phyloP scores from a whole-genome alignment of 1,284 basidiomycete genomes.

The Taiwanofungus camphoratus region DNA sequence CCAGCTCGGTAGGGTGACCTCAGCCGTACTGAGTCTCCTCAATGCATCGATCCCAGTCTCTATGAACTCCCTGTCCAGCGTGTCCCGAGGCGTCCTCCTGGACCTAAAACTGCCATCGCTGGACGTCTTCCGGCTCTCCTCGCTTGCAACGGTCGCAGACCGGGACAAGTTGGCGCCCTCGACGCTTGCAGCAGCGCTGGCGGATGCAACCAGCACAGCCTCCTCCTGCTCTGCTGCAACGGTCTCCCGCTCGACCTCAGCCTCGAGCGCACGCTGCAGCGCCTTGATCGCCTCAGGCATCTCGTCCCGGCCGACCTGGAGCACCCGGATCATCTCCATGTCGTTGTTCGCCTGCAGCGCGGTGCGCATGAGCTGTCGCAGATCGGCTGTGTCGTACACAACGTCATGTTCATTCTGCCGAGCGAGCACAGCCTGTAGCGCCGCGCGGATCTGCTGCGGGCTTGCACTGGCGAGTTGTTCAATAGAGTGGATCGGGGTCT shows the following conservation, averaged over 20 bases:
- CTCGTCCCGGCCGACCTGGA: conserved; percentile 61
- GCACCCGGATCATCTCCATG: conserved; percentile 53
- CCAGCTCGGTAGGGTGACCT: conserved; percentile 56
- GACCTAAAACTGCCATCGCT: conserved; percentile 5
- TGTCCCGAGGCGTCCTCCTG: conserved; percentile 20
- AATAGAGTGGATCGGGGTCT: conserved; percentile 5
- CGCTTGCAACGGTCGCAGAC: conserved; percentile 5
- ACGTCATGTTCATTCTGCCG: conserved; percentile 52
- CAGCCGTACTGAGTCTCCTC: conserved; percentile 35
- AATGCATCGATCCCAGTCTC: conserved; percentile 44
- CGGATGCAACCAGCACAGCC: conserved; percentile 9
- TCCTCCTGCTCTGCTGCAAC: conserved; percentile 9
- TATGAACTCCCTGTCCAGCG: conserved; percentile 40
- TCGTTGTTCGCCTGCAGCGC: conserved; percentile 57
- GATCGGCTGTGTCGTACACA: conserved; percentile 47
- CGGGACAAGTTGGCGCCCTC: background rate
- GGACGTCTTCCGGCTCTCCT: conserved; percentile 9
- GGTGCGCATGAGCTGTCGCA: conserved; percentile 51
- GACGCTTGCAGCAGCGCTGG: background rate
- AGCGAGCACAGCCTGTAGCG: conserved; percentile 19
- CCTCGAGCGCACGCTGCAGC: conserved; percentile 62
- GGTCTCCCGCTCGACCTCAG: conserved; percentile 36
- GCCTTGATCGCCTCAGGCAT: conserved; percentile 79
- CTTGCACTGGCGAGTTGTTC: conserved; percentile 4
- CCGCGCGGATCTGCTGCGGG: conserved; percentile 11